Percentiles rank a stretch among this genome's conserved stretches.
phyloP scores from a whole-genome alignment of 2,329 filamentous ascomycete species.

The Pseudogymnoascus sp. region DNA sequence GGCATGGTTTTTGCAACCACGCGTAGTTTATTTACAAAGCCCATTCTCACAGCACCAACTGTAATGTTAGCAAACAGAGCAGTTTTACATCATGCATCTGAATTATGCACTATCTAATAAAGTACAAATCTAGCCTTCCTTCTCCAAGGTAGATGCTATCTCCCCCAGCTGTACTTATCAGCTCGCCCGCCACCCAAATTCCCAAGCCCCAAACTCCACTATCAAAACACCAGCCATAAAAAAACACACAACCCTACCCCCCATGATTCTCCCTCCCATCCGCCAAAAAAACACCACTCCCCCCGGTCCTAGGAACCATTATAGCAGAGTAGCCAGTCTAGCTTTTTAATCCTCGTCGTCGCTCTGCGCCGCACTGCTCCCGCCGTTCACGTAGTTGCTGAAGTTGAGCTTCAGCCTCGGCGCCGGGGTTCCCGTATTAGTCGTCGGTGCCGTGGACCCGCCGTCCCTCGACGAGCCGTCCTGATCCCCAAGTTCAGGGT shows the following conservation, averaged over 20 bases:
- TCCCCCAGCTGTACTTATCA: slow-evolving; percentile 7
- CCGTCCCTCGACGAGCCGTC: slow-evolving; percentile 34
- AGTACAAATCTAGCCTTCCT: slow-evolving; percentile 26
- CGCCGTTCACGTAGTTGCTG: slow-evolving; percentile 36
- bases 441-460: slow-evolving; percentile 40
- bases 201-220: background rate
- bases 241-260: background rate
- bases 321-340: slow-evolving; percentile 5
- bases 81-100: slow-evolving; percentile 5
- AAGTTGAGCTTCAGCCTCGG: slow-evolving; percentile 59
- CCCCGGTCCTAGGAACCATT: slow-evolving; percentile 5
- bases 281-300: slow-evolving; percentile 6
- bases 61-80: background rate
- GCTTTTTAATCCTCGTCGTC: slow-evolving; percentile 40
- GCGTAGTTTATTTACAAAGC: background rate
- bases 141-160: slow-evolving; percentile 8
- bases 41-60: background rate
- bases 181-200: background rate
- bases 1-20: background rate
- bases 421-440: slow-evolving; percentile 51
- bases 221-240: slow-evolving; percentile 8
- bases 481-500: slow-evolving; percentile 48
- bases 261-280: background rate
- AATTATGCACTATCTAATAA: slow-evolving; percentile 23
- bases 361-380: slow-evolving; percentile 39